Base-by-base conservation (phyloP, 2,329 filamentous ascomycete species). In the Juglanconis juglandina region DNA sequence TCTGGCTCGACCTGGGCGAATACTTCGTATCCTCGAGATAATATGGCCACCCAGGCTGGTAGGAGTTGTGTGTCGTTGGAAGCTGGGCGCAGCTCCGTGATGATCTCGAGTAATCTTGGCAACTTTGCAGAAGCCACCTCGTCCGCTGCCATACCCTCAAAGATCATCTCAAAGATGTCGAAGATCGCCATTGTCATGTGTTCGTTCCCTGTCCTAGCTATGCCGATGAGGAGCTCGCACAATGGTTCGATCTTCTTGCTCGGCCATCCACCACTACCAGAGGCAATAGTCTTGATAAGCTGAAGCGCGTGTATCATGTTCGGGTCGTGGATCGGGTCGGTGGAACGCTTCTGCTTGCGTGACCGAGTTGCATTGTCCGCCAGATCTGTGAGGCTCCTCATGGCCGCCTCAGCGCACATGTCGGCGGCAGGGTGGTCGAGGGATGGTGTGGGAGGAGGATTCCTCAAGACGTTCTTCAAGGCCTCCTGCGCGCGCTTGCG, bases 161-260 rank as follows among this genome's bases (percentile, higher is more conserved):
- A 98, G 49, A 98, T 96, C 73, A 96, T 89, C 73, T 99, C 95
- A 69, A 99, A 99, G 4, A 98, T 94, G 66, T 97, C 94, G 68
- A 99, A 97, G 0, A 93, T 90, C 10, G 91, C 89, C 88, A 98
- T 96, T 37, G 93, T 96, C 80, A 99, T 88, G 73, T 94, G 96
- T 72, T 98, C 93, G 72, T 96, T 97, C 73, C 87, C 95, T 8
- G 90, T 93, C 70, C 88, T 88, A 35, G 94, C 94, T 63, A 98
- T 96, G 66, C 87, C 87, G 66, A 99, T 85, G 60, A 99, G 78
- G 57, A 96, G 78, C 74, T 98, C 93, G 73, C 93, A 97, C 39
- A 99, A 79, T 2, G 89, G 81, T 76, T 99, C 95, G 58, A 97
- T 96, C 77, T 96, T 96, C 78, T 90, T 92, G 78, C 90, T 96